These are phyloP conservation scores for Macrolepiota dolichaula DNA, from an alignment of 768 basidiomycete species.

Conservation along the genomic window DNA sequence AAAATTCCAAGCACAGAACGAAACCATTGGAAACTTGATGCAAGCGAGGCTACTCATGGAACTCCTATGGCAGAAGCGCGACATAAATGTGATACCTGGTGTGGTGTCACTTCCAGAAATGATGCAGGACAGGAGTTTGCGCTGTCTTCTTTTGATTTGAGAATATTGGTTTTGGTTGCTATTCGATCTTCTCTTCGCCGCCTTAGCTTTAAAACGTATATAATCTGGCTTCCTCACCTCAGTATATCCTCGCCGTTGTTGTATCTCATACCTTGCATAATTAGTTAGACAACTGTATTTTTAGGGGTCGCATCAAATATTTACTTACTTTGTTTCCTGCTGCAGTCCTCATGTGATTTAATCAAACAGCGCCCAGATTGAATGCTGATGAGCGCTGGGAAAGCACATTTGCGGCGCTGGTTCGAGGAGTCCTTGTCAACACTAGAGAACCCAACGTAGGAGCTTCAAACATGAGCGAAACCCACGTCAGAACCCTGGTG, in stretches of 20 bases:
- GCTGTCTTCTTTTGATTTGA: slow-evolving; percentile 53
- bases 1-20: slow-evolving; percentile 51
- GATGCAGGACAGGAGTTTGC: slow-evolving; percentile 45
- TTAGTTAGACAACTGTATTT: slow-evolving; percentile 13
- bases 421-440: neutral
- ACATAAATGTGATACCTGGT: slow-evolving; percentile 29
- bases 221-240: slow-evolving; percentile 4
- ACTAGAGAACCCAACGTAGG: neutral
- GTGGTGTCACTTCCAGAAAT: slow-evolving; percentile 56
- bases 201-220: slow-evolving; percentile 1
- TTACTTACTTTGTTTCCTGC: neutral
- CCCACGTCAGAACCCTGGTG: neutral
- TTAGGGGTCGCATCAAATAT: slow-evolving; percentile 4
- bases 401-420: neutral
- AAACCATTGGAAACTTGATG: slow-evolving; percentile 56
- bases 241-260: slow-evolving; percentile 6
- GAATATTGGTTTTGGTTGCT: neutral
- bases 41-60: slow-evolving; percentile 63
- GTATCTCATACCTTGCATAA: slow-evolving; percentile 9
- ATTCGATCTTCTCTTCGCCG: slow-evolving; percentile 1
- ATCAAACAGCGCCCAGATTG: slow-evolving; percentile 7
- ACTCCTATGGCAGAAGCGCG: slow-evolving; percentile 65
- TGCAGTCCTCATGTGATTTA: neutral
- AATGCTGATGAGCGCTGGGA: slow-evolving; percentile 3
- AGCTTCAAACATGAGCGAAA: neutral